Percentiles rank a stretch among this genome's conserved stretches.
phyloP scores from a whole-genome alignment of 2,329 filamentous ascomycete genomes.

The Thermothelomyces thermophilus region DNA sequence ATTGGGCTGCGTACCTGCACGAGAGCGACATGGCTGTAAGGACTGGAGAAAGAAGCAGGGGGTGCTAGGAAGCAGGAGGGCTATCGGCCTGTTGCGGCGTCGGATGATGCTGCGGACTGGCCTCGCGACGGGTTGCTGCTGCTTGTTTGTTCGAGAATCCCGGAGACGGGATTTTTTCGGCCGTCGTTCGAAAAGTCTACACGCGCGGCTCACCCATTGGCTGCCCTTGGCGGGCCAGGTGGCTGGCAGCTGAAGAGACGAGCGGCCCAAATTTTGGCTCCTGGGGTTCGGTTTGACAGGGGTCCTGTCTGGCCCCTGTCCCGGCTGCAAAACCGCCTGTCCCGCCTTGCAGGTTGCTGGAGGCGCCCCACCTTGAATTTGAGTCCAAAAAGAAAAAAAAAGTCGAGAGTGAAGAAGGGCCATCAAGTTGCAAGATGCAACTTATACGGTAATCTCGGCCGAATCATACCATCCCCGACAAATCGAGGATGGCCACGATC shows the following conservation, averaged over 20 bases:
- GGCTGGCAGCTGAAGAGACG: neutral
- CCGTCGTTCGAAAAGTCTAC: slow-evolving; percentile 23
- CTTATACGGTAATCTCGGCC: slow-evolving; percentile 8
- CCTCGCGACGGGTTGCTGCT: slow-evolving; percentile 17
- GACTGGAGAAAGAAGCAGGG: slow-evolving; percentile 18
- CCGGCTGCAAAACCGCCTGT: slow-evolving; percentile 5
- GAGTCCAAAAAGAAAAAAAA: slow-evolving; percentile 30
- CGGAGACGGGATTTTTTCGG: slow-evolving; percentile 23
- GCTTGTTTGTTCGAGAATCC: slow-evolving; percentile 15
- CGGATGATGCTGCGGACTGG: slow-evolving; percentile 11
- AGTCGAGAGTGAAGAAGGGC: slow-evolving; percentile 24
- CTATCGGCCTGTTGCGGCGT: slow-evolving; percentile 10
- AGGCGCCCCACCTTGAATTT: slow-evolving; percentile 20
- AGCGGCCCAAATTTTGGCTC: neutral
- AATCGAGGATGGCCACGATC: slow-evolving; percentile 47
- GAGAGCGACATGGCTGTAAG: slow-evolving; percentile 53
- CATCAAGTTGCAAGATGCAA: slow-evolving; percentile 7
- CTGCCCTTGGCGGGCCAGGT: slow-evolving; percentile 1
- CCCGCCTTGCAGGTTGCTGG: slow-evolving; percentile 8
- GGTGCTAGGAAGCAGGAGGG: slow-evolving; percentile 10
- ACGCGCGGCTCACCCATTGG: slow-evolving; percentile 17
- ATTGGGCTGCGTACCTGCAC: slow-evolving; percentile 57
- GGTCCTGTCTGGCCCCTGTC: slow-evolving; percentile 3
- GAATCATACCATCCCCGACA: slow-evolving; percentile 11
- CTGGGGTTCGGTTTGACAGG: slow-evolving; percentile 1